Percentiles rank a stretch among this genome's conserved stretches.
phyloP scores from a whole-genome alignment of 1,284 basidiomycete genomes.

The Leucoagaricus sp. region DNA sequence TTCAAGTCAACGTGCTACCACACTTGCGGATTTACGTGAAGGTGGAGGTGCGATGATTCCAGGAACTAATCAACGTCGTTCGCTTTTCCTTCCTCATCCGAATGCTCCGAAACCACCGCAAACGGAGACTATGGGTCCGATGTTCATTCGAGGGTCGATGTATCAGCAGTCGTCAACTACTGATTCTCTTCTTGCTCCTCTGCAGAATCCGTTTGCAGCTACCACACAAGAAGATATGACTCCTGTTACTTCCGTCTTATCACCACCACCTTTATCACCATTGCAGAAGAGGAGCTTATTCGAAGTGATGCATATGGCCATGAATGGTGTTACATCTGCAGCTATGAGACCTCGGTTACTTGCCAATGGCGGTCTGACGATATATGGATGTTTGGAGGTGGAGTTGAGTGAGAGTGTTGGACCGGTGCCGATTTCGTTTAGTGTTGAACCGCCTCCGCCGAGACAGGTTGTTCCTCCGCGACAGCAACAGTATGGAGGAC shows the following conservation, averaged over 20 bases:
- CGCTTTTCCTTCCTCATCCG: conserved; percentile 70
- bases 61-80: conserved; percentile 39
- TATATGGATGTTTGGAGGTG: conserved; percentile 60
- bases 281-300: conserved; percentile 15
- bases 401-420: conserved; percentile 55
- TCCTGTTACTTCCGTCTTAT: no score
- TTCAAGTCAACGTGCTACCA: conserved; percentile 19
- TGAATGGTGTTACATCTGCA: conserved; percentile 25
- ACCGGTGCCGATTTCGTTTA: conserved; percentile 69
- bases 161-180: no score
- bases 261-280: no score
- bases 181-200: no score
- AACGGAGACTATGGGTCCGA: conserved; percentile 43
- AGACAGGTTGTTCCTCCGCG: no score
- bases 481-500: no score
- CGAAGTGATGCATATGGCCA: conserved; percentile 32
- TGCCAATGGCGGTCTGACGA: conserved; percentile 46
- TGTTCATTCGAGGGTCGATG: no score
- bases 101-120: conserved; percentile 64
- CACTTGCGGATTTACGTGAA: conserved; percentile 32
- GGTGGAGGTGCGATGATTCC: conserved; percentile 28
- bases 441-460: conserved; percentile 53
- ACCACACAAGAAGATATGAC: no score
- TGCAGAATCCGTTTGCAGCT: no score
- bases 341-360: conserved; percentile 21